phyloP scores from a whole-genome alignment of 2,329 filamentous ascomycete species.

The Pseudogymnoascus sp. region DNA sequence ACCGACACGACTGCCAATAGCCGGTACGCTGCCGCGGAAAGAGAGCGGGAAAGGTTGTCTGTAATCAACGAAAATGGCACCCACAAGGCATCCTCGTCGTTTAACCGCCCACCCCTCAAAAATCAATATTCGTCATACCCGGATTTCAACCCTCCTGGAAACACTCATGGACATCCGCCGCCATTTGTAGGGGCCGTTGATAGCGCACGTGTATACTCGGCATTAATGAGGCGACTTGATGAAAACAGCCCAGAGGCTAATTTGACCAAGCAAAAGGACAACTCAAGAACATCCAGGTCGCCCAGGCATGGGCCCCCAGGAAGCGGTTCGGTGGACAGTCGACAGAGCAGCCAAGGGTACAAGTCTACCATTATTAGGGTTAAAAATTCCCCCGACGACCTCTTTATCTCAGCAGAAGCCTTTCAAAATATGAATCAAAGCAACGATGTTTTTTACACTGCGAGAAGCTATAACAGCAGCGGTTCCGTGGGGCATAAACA shows the following conservation, averaged over 20 bases:
- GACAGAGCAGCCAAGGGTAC: conserved; percentile 14
- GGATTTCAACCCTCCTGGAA: conserved; percentile 15
- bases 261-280: conserved; percentile 18
- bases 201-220: conserved; percentile 55
- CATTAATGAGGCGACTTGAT: conserved; percentile 51
- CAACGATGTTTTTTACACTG: conserved; percentile 6
- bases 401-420: neutral
- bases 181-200: conserved; percentile 35
- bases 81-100: conserved; percentile 36
- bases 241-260: conserved; percentile 31
- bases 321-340: conserved; percentile 17
- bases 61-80: conserved; percentile 53
- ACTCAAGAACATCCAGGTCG: conserved; percentile 15
- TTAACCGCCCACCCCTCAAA: conserved; percentile 22
- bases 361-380: conserved; percentile 11
- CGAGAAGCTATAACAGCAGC: neutral
- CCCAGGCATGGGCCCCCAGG: conserved; percentile 12
- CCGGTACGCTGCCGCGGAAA: conserved; percentile 29
- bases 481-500: neutral
- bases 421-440: neutral
- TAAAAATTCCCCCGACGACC: neutral
- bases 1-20: conserved; percentile 43
- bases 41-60: conserved; percentile 52
- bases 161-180: conserved; percentile 2
- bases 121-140: conserved; percentile 26